Percentiles rank a stretch among this genome's conserved stretches.
These are phyloP conservation scores for Hypomyces perniciosus DNA, from an alignment of 2,329 filamentous ascomycete genomes.

Conservation along the genomic window DNA sequence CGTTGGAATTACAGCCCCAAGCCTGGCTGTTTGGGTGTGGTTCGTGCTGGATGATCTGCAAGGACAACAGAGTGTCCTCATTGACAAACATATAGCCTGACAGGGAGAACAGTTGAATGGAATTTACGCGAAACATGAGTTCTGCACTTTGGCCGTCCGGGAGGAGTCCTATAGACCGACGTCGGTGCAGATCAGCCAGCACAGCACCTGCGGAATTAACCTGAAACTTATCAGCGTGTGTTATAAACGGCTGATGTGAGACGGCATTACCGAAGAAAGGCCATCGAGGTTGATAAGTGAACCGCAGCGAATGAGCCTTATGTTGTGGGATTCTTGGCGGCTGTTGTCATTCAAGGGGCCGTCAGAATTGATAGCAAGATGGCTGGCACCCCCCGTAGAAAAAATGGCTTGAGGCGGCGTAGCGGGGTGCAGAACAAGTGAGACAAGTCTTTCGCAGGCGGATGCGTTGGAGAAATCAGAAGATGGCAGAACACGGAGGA, in stretches of 20 bases:
- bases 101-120: constrained; percentile 71
- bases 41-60: constrained; percentile 82
- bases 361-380: constrained; percentile 13
- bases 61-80: constrained; percentile 68
- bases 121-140: constrained; percentile 49
- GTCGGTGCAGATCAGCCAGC: constrained; percentile 67
- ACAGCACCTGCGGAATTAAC: constrained; percentile 85
- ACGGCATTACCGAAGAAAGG: constrained; percentile 50
- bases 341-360: constrained; percentile 36
- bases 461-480: constrained; percentile 65
- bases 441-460: constrained; percentile 57
- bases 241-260: background rate
- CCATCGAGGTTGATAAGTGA: constrained; percentile 71
- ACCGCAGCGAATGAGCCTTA: constrained; percentile 61
- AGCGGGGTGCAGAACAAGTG: background rate
- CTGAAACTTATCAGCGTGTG: constrained; percentile 27
- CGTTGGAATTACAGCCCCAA: constrained; percentile 44
- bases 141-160: constrained; percentile 52
- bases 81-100: constrained; percentile 68
- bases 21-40: constrained; percentile 76
- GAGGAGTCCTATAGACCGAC: constrained; percentile 51
- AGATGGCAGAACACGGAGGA: constrained; percentile 62
- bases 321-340: constrained; percentile 44
- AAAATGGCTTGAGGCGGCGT: background rate
- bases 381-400: constrained; percentile 13